These are phyloP conservation scores for Pseudocercospora fijiensis DNA, from an alignment of 2,329 filamentous ascomycete genomes.

Conservation along the genomic window DNA sequence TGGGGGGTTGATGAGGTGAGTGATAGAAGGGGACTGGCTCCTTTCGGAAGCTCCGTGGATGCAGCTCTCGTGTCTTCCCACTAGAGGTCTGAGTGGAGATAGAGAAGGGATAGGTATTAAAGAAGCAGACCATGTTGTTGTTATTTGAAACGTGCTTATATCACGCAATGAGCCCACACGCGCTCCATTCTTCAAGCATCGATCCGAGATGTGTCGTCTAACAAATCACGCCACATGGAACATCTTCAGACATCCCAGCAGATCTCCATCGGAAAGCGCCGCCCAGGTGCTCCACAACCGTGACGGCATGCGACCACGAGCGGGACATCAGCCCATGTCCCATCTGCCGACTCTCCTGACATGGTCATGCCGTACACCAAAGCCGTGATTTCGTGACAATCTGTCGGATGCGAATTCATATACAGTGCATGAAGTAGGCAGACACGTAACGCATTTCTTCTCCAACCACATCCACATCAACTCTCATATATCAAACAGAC, in stretches of 20 bases:
- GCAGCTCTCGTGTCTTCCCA: too few relatives aligned
- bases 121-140: too few relatives aligned
- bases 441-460: too few relatives aligned
- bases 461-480: neutral
- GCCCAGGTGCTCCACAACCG: constrained; percentile 6
- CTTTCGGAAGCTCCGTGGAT: too few relatives aligned
- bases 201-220: constrained; percentile 2
- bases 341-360: constrained; percentile 9
- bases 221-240: constrained; percentile 20
- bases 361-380: neutral
- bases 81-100: too few relatives aligned
- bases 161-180: neutral
- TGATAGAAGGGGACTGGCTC: too few relatives aligned
- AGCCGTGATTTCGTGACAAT: constrained; percentile 7
- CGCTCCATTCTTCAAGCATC: too few relatives aligned
- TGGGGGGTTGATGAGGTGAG: neutral
- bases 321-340: constrained; percentile 7
- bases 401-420: too few relatives aligned
- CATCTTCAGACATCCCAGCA: neutral
- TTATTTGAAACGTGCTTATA: neutral
- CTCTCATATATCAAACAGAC: constrained; percentile 12
- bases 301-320: constrained; percentile 4
- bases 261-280: constrained; percentile 1
- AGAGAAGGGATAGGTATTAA: too few relatives aligned
- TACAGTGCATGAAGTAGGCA: constrained; percentile 10